Conservation (phyloP, 169 alveolate genomes). For the Eimeria zaria region DNA sequence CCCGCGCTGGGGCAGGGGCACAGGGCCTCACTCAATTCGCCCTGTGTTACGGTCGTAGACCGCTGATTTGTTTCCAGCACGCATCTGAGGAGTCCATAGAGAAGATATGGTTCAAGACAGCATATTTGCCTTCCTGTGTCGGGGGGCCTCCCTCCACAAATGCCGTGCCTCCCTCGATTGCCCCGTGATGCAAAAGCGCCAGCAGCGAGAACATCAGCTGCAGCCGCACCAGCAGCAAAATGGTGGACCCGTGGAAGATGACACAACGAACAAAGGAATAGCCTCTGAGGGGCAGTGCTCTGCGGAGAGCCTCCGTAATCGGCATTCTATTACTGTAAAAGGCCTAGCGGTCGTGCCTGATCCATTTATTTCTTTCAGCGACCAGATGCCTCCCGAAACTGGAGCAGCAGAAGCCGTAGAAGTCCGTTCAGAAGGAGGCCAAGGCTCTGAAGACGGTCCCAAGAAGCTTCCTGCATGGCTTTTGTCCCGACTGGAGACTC, state of each 20-base stretch:
- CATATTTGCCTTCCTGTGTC: constrained; percentile 2
- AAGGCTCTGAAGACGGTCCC: background rate
- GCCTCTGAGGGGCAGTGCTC: background rate
- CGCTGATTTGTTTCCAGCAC: background rate
- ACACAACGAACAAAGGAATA: background rate
- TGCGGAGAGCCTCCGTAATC: constrained; percentile 32
- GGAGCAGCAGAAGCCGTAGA: background rate
- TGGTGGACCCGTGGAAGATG: background rate
- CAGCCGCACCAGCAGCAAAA: background rate
- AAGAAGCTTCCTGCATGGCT: constrained; percentile 65
- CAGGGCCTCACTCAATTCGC: background rate
- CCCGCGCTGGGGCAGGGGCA: constrained; percentile 10
- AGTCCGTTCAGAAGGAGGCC: background rate
- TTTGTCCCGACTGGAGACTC: constrained; percentile 3
- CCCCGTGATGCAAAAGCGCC: constrained; percentile 29
- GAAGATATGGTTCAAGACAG: background rate
- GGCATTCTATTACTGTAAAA: constrained; percentile 16
- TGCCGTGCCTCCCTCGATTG: constrained; percentile 40
- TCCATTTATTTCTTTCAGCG: constrained; percentile 34
- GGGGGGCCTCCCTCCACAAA: constrained; percentile 44
- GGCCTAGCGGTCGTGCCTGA: background rate
- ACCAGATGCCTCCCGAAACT: constrained; percentile 1
- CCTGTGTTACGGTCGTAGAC: background rate
- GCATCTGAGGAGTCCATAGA: background rate
- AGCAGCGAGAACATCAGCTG: background rate